These are phyloP conservation scores for Exsudoporus frostii DNA, from an alignment of 768 basidiomycete genomes.

Conservation along the genomic window DNA sequence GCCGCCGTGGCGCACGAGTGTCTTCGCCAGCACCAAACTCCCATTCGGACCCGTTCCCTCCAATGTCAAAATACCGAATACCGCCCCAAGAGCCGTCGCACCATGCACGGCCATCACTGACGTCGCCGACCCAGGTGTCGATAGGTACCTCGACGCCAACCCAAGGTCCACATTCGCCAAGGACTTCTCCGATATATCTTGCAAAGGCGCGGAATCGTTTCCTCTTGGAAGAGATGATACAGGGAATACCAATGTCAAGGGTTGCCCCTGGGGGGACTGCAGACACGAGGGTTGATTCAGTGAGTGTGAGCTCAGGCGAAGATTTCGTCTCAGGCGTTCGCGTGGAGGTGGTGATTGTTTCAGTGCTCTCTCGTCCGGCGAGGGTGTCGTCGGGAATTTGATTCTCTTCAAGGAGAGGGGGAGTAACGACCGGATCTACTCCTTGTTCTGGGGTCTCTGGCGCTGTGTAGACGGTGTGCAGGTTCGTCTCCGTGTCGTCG, in stretches of 20 bases:
- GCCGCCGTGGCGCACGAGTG: slow-evolving; percentile 27
- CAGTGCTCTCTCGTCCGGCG: slow-evolving; percentile 23
- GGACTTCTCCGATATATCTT: slow-evolving; percentile 83
- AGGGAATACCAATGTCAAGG: slow-evolving; percentile 84
- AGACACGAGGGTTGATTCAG: slow-evolving; percentile 25
- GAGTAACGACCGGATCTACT: slow-evolving; percentile 7
- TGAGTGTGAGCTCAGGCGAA: slow-evolving; percentile 16
- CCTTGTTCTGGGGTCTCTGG: slow-evolving; percentile 13
- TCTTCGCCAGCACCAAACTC: slow-evolving; percentile 53
- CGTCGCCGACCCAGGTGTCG: slow-evolving; percentile 46
- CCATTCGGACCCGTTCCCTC: slow-evolving; percentile 54
- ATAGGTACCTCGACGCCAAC: slow-evolving; percentile 89
- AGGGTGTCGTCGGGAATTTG: slow-evolving; percentile 15
- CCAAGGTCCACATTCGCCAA: slow-evolving; percentile 81
- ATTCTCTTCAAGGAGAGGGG: slow-evolving; percentile 15
- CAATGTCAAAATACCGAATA: slow-evolving; percentile 80
- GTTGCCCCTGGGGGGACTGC: slow-evolving; percentile 51
- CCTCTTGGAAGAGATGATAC: slow-evolving; percentile 81
- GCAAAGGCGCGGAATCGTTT: slow-evolving; percentile 85
- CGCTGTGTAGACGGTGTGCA: slow-evolving; percentile 21
- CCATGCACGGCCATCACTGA: slow-evolving; percentile 70
- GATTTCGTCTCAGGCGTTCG: slow-evolving; percentile 18
- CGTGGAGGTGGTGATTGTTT: slow-evolving; percentile 26
- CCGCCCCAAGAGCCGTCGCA: slow-evolving; percentile 84
- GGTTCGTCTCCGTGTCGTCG: slow-evolving; percentile 35